Percentiles rank a stretch among this genome's conserved stretches.
Conservation (phyloP, 2,329 filamentous ascomycete species). For the Cladosporium velox region DNA sequence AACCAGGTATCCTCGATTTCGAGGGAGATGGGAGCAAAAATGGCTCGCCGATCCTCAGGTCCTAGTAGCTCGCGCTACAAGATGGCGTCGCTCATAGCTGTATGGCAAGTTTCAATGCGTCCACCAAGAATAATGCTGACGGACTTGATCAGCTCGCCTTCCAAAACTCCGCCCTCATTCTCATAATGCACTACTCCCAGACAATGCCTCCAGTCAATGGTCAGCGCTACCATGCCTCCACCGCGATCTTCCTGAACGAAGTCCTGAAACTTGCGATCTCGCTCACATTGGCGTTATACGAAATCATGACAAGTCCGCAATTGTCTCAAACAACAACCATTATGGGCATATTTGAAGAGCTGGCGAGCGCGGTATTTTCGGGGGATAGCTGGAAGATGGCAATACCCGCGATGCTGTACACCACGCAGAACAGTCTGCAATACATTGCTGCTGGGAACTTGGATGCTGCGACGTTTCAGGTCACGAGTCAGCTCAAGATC, state of each 20-base stretch:
- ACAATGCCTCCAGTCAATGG: constrained; percentile 84
- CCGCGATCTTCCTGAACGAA: constrained; percentile 91
- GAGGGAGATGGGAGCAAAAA: constrained; percentile 9
- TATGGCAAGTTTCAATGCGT: not conserved
- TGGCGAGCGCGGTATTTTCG: constrained; percentile 79
- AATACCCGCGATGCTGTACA: constrained; percentile 85
- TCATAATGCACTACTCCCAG: constrained; percentile 91
- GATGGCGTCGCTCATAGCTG: constrained; percentile 19
- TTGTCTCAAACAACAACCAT: constrained; percentile 70
- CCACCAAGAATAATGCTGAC: not conserved
- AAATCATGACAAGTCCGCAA: constrained; percentile 76
- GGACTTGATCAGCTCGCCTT: constrained; percentile 64
- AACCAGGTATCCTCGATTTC: not conserved
- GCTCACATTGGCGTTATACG: constrained; percentile 82
- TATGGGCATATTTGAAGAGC: constrained; percentile 66
- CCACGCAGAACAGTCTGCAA: constrained; percentile 88
- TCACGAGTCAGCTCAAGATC: constrained; percentile 93
- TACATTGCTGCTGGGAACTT: constrained; percentile 90
- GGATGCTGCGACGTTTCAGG: constrained; percentile 89
- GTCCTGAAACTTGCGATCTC: constrained; percentile 86
- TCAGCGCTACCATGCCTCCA: constrained; percentile 89
- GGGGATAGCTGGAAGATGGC: constrained; percentile 94
- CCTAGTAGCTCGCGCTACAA: not conserved
- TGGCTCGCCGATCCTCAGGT: constrained; percentile 13
- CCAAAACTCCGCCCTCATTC: constrained; percentile 76